A percentile compares a stretch with the other conserved stretches of the same genome.
Evolutionary conservation across 1,284 basidiomycete species (phyloP).

Genomic region (Filobasidium uniguttulatum): DNA sequence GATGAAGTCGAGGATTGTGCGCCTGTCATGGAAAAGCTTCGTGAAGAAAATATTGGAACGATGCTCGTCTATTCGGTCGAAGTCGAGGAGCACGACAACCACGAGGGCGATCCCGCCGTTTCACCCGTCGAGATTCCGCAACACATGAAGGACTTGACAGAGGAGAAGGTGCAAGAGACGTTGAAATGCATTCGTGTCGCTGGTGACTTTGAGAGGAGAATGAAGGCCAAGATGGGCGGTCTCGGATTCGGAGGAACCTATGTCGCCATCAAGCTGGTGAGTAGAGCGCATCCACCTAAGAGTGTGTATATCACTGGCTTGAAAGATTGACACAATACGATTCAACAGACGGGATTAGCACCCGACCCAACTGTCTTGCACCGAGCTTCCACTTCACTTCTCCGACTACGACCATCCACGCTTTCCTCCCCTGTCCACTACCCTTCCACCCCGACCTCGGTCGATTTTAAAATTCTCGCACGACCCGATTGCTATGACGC

Average conservation of each 20-base stretch:
- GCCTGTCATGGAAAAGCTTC: slow-evolving; percentile 50
- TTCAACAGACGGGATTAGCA: slow-evolving; percentile 33
- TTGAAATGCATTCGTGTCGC: slow-evolving; percentile 58
- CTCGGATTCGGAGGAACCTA: slow-evolving; percentile 44
- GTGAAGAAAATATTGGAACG: slow-evolving; percentile 56
- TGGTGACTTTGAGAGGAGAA: slow-evolving; percentile 57
- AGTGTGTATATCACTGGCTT: not conserved
- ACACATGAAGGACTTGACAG: slow-evolving; percentile 32
- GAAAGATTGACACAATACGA: too few species aligned
- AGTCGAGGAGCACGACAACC: slow-evolving; percentile 46
- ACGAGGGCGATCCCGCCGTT: slow-evolving; percentile 31
- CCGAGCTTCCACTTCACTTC: slow-evolving; percentile 34
- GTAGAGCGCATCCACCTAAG: too few species aligned
- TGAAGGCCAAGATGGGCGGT: slow-evolving; percentile 21
- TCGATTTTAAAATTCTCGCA: slow-evolving; percentile 25
- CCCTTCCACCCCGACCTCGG: slow-evolving; percentile 45
- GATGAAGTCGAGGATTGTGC: slow-evolving; percentile 60
- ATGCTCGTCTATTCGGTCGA: slow-evolving; percentile 76
- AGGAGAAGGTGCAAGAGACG: slow-evolving; percentile 56
- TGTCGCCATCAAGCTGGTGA: slow-evolving; percentile 67
- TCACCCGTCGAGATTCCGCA: too few species aligned
- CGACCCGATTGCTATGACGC: slow-evolving; percentile 7
- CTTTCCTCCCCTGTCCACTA: slow-evolving; percentile 42
- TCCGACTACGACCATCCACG: slow-evolving; percentile 25
- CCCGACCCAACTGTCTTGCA: slow-evolving; percentile 30